Evolutionary conservation across 495 filamentous ascomycete species (phyloP).

Genomic region (Aspergillus bridgeri): DNA sequence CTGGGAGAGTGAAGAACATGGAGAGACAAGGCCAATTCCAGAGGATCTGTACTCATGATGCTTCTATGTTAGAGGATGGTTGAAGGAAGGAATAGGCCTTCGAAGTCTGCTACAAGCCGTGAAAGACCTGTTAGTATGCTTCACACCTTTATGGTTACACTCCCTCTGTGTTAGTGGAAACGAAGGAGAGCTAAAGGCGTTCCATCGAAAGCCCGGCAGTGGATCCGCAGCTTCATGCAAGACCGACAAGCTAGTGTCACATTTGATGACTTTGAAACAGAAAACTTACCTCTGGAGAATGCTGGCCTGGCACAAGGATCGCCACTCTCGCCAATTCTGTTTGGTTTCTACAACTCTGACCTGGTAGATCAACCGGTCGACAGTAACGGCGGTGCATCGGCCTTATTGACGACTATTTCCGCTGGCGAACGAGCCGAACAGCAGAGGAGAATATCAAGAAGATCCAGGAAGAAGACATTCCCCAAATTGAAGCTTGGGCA

Average conservation of each 20-base stretch:
- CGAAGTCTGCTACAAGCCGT: too few species aligned
- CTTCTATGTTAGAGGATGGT: too few species aligned
- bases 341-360: slow-evolving; percentile 28
- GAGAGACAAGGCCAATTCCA: too few species aligned
- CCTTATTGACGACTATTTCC: slow-evolving; percentile 27
- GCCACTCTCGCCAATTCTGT: slow-evolving; percentile 26
- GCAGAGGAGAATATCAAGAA: slow-evolving; percentile 22
- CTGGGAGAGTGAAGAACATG: too few species aligned
- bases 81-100: too few species aligned
- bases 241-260: slow-evolving; percentile 20
- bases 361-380: slow-evolving; percentile 24
- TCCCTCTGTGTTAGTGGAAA: too few species aligned
- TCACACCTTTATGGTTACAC: too few species aligned
- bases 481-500: slow-evolving; percentile 20
- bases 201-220: slow-evolving; percentile 15
- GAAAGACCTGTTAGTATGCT: too few species aligned
- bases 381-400: slow-evolving; percentile 18
- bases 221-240: slow-evolving; percentile 26
- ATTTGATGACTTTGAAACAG: slow-evolving; percentile 24
- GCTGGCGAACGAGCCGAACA: slow-evolving; percentile 14
- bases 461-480: slow-evolving; percentile 22
- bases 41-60: too few species aligned
- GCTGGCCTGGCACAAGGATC: slow-evolving; percentile 27
- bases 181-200: slow-evolving; percentile 20
- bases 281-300: slow-evolving; percentile 14